Evolutionary conservation across 192 early-diverging fungal species (phyloP).

Genomic region (Cetraspora pellucida): DNA sequence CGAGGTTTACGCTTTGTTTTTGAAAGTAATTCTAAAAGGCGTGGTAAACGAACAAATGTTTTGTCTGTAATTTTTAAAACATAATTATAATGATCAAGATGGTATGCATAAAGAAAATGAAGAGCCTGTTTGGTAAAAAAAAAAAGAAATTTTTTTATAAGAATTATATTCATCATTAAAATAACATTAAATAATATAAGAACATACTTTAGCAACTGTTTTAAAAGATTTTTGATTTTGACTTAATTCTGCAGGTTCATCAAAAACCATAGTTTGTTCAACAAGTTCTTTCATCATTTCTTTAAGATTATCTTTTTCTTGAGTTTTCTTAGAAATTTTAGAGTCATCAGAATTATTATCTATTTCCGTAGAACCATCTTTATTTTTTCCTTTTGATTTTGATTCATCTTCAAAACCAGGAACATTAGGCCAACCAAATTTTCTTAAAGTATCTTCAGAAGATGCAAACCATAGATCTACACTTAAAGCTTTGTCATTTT

Average conservation of each 20-base stretch:
- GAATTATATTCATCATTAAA: no score
- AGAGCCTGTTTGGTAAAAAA: neutral
- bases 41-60: slow-evolving; percentile 23
- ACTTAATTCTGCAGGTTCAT: slow-evolving; percentile 1
- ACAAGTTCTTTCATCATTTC: neutral
- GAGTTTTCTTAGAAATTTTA: neutral
- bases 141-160: neutral
- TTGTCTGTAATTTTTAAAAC: slow-evolving; percentile 21
- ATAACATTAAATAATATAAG: neutral
- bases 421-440: slow-evolving; percentile 28
- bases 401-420: neutral
- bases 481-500: slow-evolving; percentile 18
- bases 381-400: neutral
- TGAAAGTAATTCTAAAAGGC: neutral
- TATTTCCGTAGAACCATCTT: neutral
- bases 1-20: slow-evolving; percentile 3
- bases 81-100: slow-evolving; percentile 32
- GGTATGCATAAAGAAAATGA: slow-evolving; percentile 16
- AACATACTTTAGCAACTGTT: slow-evolving; percentile 16
- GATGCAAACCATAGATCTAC: slow-evolving; percentile 28
- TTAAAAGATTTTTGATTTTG: slow-evolving; percentile 5
- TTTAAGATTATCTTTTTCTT: slow-evolving; percentile 11
- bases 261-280: slow-evolving; percentile 18
- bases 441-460: slow-evolving; percentile 10
- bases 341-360: neutral